Base-by-base conservation (phyloP, 352 stramenopile genomes). In the Globisporangium heterothallicum region DNA sequence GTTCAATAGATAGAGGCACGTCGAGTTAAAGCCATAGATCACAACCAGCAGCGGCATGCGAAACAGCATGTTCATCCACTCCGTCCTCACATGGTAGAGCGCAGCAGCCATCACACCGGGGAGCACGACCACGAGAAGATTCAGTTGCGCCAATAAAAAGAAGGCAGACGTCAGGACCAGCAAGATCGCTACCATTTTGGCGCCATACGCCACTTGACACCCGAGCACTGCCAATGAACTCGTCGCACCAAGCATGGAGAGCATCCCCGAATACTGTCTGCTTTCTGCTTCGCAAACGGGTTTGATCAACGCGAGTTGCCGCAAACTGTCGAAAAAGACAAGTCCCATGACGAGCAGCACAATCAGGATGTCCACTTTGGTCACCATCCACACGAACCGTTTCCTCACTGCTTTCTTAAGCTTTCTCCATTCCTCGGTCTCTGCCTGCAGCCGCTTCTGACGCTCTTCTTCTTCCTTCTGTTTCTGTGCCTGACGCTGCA, bases 11-110 rank as follows among this genome's bases (percentile, higher is more conserved):
- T 79, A 86, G 2, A 88, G 50, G 43, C 73, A 60, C 18, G 62
- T 66, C 38, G 64, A 74, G 59, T 92, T 92, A 60, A 86, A 88
- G 25, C 64, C 73, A 56, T 88, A 84, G 34, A 90, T 72, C n/a
- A 87, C 57, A 5, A 80, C 60, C 42, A 89, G 44, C 26, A 86
- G 65, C 19, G 82, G 82, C 9, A 86, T 56, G 2, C 82, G 72
- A 24, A 88, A 73, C 16, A 90, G 50, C 78, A 92, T 90, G 61
- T 88, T 88, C 63, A 88, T 70, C 82, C 82, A 92, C 64, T 85
- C 78, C 26, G 71, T 68, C 21, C 82, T 72, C 19, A 92, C 29
- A 44, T 83, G 70, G 52, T 89, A 92, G 2, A 92, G 61, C 10
- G 50, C 68, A 18, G 65, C 44, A 1, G 66, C 74, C 19, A 72